Base-by-base conservation (phyloP, 116 monocot genomes). In the Dioscorea cayenensis region DNA sequence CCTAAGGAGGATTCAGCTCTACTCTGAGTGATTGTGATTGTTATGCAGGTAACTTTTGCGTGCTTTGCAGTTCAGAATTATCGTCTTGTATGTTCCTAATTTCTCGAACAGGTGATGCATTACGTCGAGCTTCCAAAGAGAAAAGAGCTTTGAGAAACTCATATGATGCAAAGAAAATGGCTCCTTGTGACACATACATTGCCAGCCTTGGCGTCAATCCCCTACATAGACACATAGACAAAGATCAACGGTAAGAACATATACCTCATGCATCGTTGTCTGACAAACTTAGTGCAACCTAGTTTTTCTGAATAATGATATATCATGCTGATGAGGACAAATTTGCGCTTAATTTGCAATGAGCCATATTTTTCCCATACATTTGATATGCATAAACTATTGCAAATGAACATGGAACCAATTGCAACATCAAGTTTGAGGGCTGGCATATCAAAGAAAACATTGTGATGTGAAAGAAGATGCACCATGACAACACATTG, bases 171-270 rank as follows among this genome's bases (percentile, higher is more conserved):
- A 94, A 94, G 81, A 94, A 94, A 66, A 94, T 90, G 52, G 94
- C 84, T 49, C 95, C 95, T 83, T 95, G 95, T 60, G 86, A 91
- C 17, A 91, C 70, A 72, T 95, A 95, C 87, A 95, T 95, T 60
- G 83, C 84, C 66, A 95, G 65, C 67, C 95, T 84, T 22, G 92
- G 92, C 72, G 79, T 78, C 80, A 95, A 85, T 7, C 95, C 95
- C 73, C 92, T 95, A 25, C 25, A 25, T 25, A n/a, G n/a, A 81
- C 16, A 55, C 18, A 55, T 1, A 55, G 19, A 55, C 5, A 55
- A 25, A 25, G 1, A 55, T 55, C 17, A 55, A 5, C 3, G 17
- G 19, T 55, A 18, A 55, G 55, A 12, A 1, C 17, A 14, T 19
- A 18, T n/a, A 55, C 51, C 6, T 43, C 1, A 55, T 55, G 55